These are phyloP conservation scores for Atkinsonella texensis DNA, from an alignment of 2,329 filamentous ascomycete species.

Conservation along the genomic window DNA sequence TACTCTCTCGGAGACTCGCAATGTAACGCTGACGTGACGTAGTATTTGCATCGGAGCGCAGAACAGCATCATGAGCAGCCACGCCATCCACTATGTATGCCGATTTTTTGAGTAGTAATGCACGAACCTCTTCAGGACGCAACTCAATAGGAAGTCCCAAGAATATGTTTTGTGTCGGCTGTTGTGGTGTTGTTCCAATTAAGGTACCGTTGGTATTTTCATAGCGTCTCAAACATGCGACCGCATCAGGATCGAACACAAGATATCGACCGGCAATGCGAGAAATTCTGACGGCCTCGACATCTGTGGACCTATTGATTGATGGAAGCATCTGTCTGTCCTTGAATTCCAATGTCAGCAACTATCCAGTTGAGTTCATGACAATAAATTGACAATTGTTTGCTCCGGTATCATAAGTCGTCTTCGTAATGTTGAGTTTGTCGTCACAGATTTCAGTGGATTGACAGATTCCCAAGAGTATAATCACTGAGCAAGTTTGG, in stretches of 20 bases:
- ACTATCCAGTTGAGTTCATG: not conserved
- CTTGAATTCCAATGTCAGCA: not conserved
- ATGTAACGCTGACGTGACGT: conserved; percentile 52
- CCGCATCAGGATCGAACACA: conserved; percentile 75
- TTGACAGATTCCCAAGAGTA: conserved; percentile 44
- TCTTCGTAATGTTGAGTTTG: conserved; percentile 31
- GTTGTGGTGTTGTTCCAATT: conserved; percentile 79
- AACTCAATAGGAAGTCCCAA: conserved; percentile 79
- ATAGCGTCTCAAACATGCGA: conserved; percentile 63
- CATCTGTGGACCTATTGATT: not conserved
- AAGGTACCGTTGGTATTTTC: conserved; percentile 80
- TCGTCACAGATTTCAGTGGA: conserved; percentile 41
- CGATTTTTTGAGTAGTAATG: conserved; percentile 65
- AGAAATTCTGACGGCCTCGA: conserved; percentile 62
- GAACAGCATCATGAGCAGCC: conserved; percentile 52
- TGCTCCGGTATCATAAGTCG: conserved; percentile 25
- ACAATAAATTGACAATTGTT: not conserved
- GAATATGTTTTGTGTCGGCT: conserved; percentile 91
- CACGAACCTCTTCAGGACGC: conserved; percentile 76
- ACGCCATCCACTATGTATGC: conserved; percentile 75
- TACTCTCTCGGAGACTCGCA: conserved; percentile 37
- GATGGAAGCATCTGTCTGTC: not conserved
- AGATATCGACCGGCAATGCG: conserved; percentile 71
- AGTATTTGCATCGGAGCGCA: conserved; percentile 41
- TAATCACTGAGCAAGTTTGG: conserved; percentile 31